phyloP scores from a whole-genome alignment of 2,329 filamentous ascomycete genomes.

The Tricladium varicosporioides region DNA sequence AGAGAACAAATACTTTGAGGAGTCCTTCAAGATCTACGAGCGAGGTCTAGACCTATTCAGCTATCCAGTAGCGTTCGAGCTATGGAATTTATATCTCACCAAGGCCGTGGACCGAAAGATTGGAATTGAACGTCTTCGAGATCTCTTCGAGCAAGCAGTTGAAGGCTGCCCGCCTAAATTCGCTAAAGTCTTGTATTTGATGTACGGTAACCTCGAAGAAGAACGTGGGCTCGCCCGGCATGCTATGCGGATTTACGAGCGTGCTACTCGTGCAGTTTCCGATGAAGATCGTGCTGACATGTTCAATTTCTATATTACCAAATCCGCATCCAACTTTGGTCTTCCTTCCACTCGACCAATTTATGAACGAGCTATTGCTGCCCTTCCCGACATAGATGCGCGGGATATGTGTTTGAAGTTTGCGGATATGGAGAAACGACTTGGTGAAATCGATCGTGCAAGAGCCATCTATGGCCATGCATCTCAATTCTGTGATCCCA shows the following conservation, averaged over 20 bases:
- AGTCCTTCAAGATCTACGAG: slow-evolving; percentile 97
- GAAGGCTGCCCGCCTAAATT: slow-evolving; percentile 95
- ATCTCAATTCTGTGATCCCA: slow-evolving; percentile 94
- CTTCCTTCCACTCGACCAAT: slow-evolving; percentile 92
- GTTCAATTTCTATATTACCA: slow-evolving; percentile 99
- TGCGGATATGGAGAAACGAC: slow-evolving; percentile 88
- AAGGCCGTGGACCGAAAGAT: slow-evolving; percentile 97
- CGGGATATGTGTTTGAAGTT: slow-evolving; percentile 99
- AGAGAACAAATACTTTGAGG: slow-evolving; percentile 92
- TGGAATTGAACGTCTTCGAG: slow-evolving; percentile 86
- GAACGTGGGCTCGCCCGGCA: slow-evolving; percentile 91
- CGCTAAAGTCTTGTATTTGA: slow-evolving; percentile 91
- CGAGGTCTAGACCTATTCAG: slow-evolving; percentile 96
- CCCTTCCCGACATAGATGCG: slow-evolving; percentile 89
- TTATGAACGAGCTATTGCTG: slow-evolving; percentile 92
- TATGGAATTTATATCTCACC: slow-evolving; percentile 97
- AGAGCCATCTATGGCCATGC: slow-evolving; percentile 95
- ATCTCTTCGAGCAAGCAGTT: slow-evolving; percentile 95
- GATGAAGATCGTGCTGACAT: slow-evolving; percentile 95
- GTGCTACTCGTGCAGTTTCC: slow-evolving; percentile 88
- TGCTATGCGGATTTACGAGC: slow-evolving; percentile 98
- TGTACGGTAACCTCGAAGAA: slow-evolving; percentile 98
- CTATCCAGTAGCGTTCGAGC: slow-evolving; percentile 95
- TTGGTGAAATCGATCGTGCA: slow-evolving; percentile 92
- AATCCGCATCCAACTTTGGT: slow-evolving; percentile 96